phyloP scores from a whole-genome alignment of 2,329 filamentous ascomycete genomes.

The Albophoma yamanashiensis region DNA sequence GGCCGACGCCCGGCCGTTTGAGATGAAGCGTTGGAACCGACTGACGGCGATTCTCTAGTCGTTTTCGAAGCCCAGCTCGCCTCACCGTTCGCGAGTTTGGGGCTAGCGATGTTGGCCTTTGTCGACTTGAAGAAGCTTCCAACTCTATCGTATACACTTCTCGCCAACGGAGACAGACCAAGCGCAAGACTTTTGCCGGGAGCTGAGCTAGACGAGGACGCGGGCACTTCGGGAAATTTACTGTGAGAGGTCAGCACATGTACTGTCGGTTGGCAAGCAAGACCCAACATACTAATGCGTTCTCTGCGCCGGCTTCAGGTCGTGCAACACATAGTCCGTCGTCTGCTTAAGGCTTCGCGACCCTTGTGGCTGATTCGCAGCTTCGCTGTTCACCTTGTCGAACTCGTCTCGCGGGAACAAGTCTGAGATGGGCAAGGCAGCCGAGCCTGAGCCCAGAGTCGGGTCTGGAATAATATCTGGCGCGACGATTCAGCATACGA shows the following conservation, averaged over 20 bases:
- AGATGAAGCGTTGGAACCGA: slow-evolving; percentile 9
- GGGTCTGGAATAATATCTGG: slow-evolving; percentile 58
- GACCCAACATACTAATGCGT: slow-evolving; percentile 49
- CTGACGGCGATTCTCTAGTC: slow-evolving; percentile 8
- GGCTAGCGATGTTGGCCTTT: slow-evolving; percentile 18
- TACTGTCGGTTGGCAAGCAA: background rate
- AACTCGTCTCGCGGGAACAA: slow-evolving; percentile 45
- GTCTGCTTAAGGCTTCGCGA: slow-evolving; percentile 61
- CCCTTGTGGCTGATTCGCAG: slow-evolving; percentile 42
- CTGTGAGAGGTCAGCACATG: slow-evolving; percentile 26
- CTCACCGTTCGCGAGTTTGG: slow-evolving; percentile 26
- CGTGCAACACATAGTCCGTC: slow-evolving; percentile 61
- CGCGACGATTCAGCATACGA: background rate
- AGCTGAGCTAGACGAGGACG: slow-evolving; percentile 9
- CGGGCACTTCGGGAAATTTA: slow-evolving; percentile 35
- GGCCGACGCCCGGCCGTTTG: slow-evolving; percentile 1
- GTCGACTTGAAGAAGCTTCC: slow-evolving; percentile 28
- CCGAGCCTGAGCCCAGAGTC: slow-evolving; percentile 44
- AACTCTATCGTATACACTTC: slow-evolving; percentile 28
- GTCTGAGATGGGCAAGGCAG: slow-evolving; percentile 38
- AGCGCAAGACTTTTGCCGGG: slow-evolving; percentile 22
- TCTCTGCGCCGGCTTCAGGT: slow-evolving; percentile 61
- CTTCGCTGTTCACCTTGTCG: slow-evolving; percentile 62
- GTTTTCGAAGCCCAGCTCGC: slow-evolving; percentile 9
- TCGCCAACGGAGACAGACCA: slow-evolving; percentile 37